Percentiles rank a stretch among this genome's conserved stretches.
phyloP scores from a whole-genome alignment of 2,329 filamentous ascomycete genomes.

The Fusarium liriodendri region DNA sequence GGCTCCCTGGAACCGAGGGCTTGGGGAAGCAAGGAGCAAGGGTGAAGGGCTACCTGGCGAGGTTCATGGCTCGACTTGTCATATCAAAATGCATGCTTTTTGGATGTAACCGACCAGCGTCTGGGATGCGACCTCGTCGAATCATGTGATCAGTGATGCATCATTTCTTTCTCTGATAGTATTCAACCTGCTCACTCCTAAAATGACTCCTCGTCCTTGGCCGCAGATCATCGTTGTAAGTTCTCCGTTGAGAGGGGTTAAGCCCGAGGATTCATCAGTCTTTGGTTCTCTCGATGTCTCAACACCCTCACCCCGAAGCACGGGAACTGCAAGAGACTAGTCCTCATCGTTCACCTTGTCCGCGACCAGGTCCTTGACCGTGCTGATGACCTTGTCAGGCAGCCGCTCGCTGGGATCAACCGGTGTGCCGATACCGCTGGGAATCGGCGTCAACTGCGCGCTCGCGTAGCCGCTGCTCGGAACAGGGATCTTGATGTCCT shows the following conservation, averaged over 20 bases:
- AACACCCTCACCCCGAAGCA: not conserved
- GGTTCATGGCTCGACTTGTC: constrained; percentile 22
- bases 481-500: constrained; percentile 84
- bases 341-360: constrained; percentile 66
- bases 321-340: constrained; percentile 39
- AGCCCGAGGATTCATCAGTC: not conserved
- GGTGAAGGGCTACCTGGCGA: not conserved
- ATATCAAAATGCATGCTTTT: constrained; percentile 21
- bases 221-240: not conserved
- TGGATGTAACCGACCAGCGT: constrained; percentile 18
- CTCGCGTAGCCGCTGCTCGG: constrained; percentile 55
- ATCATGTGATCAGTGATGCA: constrained; percentile 34
- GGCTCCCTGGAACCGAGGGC: constrained; percentile 5
- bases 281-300: constrained; percentile 2
- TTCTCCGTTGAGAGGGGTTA: not conserved
- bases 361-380: constrained; percentile 60
- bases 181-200: constrained; percentile 24
- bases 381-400: constrained; percentile 63
- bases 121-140: constrained; percentile 10
- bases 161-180: constrained; percentile 22
- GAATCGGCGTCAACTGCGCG: constrained; percentile 60
- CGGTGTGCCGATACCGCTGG: constrained; percentile 59
- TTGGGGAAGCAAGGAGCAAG: constrained; percentile 3
- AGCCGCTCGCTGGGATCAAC: constrained; percentile 57
- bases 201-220: constrained; percentile 1